Conservation (phyloP, 2,329 filamentous ascomycete genomes). For the Parastagonospora nodorum region DNA sequence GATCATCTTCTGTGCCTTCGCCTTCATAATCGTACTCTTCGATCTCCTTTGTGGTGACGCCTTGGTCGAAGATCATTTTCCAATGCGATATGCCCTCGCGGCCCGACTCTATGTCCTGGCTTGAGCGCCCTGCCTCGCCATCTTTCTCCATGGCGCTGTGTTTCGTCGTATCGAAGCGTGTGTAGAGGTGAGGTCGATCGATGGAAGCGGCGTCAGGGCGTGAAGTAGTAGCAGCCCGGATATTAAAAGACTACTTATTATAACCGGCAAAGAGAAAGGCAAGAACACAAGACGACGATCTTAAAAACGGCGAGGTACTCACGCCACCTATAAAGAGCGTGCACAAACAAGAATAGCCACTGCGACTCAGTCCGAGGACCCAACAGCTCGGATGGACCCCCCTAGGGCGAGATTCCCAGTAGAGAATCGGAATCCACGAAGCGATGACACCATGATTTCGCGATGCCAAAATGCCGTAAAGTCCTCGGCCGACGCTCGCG, state of each 20-base stretch:
- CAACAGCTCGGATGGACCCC: neutral
- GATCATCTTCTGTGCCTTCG: conserved; percentile 51
- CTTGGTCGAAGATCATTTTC: conserved; percentile 45
- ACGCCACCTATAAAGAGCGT: conserved; percentile 20
- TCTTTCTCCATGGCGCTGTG: conserved; percentile 24
- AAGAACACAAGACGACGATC: conserved; percentile 1
- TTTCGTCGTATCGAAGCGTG: conserved; percentile 6
- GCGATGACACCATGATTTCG: conserved; percentile 19
- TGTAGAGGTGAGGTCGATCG: neutral
- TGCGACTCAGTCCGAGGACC: neutral
- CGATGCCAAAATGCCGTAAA: conserved; percentile 9
- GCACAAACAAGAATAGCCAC: conserved; percentile 1
- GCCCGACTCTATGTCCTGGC: conserved; percentile 41
- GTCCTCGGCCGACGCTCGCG: conserved; percentile 14
- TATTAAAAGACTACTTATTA: conserved; percentile 6
- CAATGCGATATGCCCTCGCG: conserved; percentile 41
- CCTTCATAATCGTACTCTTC: conserved; percentile 49
- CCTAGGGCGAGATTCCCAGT: neutral
- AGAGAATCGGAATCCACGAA: conserved; percentile 2
- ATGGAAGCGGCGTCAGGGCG: neutral
- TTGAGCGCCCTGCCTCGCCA: conserved; percentile 12
- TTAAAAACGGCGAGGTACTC: conserved; percentile 3
- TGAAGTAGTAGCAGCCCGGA: neutral
- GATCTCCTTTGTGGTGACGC: conserved; percentile 44
- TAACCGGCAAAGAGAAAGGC: neutral